phyloP scores from a whole-genome alignment of 78 protist species.

The Tieghemostelium lacteum region DNA sequence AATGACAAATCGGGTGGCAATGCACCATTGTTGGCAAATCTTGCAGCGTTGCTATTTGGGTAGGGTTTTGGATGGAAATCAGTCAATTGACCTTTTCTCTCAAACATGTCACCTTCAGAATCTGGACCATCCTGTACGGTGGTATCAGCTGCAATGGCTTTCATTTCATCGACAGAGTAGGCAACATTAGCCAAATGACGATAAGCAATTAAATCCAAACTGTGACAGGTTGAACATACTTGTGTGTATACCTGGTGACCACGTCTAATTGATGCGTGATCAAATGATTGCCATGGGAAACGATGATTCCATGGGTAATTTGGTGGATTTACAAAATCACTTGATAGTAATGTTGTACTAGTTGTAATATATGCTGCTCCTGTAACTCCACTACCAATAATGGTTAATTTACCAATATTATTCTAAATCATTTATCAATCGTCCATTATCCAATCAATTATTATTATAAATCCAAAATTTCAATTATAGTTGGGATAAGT shows the following conservation, averaged over 20 bases:
- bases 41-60: slow-evolving; percentile 78
- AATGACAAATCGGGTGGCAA: slow-evolving; percentile 95
- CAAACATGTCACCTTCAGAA: slow-evolving; percentile 86
- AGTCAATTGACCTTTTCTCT: slow-evolving; percentile 61
- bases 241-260: slow-evolving; percentile 85
- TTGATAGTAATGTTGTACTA: slow-evolving; percentile 29
- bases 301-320: slow-evolving; percentile 75
- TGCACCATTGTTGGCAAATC: slow-evolving; percentile 93
- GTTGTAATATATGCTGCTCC: slow-evolving; percentile 19
- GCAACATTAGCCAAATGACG: slow-evolving; percentile 73
- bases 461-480: too few relatives aligned
- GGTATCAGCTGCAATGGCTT: slow-evolving; percentile 76
- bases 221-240: slow-evolving; percentile 82
- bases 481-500: too few relatives aligned
- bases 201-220: slow-evolving; percentile 62
- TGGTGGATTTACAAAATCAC: slow-evolving; percentile 66
- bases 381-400: slow-evolving; percentile 13
- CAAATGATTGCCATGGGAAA: slow-evolving; percentile 85
- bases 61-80: slow-evolving; percentile 83
- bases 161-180: slow-evolving; percentile 70
- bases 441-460: too few relatives aligned
- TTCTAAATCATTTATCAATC: too few relatives aligned
- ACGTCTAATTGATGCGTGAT: slow-evolving; percentile 81
- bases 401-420: slow-evolving; percentile 24
- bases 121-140: slow-evolving; percentile 88